A percentile compares a stretch with the other conserved stretches of the same genome.
Conservation (phyloP, 2,329 filamentous ascomycete genomes). For the Sclerotinia sclerotiorum region DNA sequence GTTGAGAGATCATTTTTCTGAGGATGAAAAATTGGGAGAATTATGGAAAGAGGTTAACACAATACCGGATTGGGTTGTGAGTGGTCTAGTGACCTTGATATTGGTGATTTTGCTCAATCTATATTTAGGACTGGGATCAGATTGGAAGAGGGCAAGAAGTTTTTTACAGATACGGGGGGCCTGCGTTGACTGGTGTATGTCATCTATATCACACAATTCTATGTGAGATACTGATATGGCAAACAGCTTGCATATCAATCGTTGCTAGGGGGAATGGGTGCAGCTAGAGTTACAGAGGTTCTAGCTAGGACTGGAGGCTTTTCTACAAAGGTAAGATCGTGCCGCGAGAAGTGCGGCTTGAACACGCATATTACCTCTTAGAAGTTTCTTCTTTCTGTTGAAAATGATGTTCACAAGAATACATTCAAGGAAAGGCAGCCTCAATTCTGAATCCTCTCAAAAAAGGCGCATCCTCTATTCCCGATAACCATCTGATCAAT, state of each 20-base stretch:
- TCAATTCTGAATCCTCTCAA: no score
- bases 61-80: constrained; percentile 66
- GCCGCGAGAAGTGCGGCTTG: no score
- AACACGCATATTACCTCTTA: no score
- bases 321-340: constrained; percentile 48
- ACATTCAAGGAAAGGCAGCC: neutral
- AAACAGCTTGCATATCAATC: constrained; percentile 53
- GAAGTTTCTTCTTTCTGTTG: neutral
- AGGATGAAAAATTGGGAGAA: constrained; percentile 53
- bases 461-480: neutral
- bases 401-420: neutral
- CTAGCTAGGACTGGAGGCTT: constrained; percentile 74
- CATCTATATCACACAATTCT: neutral
- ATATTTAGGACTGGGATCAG: constrained; percentile 63
- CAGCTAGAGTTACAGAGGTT: constrained; percentile 71
- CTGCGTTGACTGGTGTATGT: constrained; percentile 58
- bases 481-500: neutral
- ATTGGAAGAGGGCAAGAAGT: constrained; percentile 72
- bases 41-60: constrained; percentile 68
- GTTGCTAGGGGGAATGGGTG: constrained; percentile 69
- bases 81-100: constrained; percentile 4
- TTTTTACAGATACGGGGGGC: constrained; percentile 73
- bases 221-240: constrained; percentile 13
- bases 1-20: constrained; percentile 56
- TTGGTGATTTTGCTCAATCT: neutral